A percentile compares a stretch with the other conserved stretches of the same genome.
phyloP scores from a whole-genome alignment of 805 yeast genomes.

The Blastobotrys chiropterorum region DNA sequence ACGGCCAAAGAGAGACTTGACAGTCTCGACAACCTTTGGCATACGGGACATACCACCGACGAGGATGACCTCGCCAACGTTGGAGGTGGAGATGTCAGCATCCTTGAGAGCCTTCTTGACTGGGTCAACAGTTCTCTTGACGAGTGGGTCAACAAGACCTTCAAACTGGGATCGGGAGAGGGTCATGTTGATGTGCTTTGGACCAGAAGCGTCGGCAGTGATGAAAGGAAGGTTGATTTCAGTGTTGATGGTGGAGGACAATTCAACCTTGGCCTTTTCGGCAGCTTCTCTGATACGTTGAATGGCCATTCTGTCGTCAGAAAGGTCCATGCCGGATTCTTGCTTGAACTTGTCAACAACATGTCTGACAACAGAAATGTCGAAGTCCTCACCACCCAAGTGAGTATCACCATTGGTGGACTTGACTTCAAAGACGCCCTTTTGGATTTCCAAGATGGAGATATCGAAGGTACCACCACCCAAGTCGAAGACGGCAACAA shows the following conservation, averaged over 20 bases:
- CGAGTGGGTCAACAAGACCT: slow-evolving; percentile 57
- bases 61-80: slow-evolving; percentile 71
- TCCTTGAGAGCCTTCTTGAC: slow-evolving; percentile 79
- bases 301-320: slow-evolving; percentile 65
- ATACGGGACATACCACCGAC: slow-evolving; percentile 92
- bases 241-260: slow-evolving; percentile 66
- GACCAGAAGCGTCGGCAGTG: slow-evolving; percentile 80
- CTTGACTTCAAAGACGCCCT: slow-evolving; percentile 96
- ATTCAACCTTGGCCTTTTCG: slow-evolving; percentile 84
- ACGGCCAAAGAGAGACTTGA: slow-evolving; percentile 68
- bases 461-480: slow-evolving; percentile 99
- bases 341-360: slow-evolving; percentile 73
- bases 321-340: slow-evolving; percentile 62
- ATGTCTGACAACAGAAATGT: slow-evolving; percentile 78
- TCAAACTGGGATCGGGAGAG: slow-evolving; percentile 64
- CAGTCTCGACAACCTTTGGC: slow-evolving; percentile 81
- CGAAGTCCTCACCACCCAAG: slow-evolving; percentile 90
- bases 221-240: slow-evolving; percentile 78
- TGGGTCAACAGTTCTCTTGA: slow-evolving; percentile 69
- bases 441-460: slow-evolving; percentile 92
- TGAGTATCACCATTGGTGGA: slow-evolving; percentile 96
- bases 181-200: slow-evolving; percentile 70
- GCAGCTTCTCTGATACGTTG: slow-evolving; percentile 86
- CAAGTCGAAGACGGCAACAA: slow-evolving; percentile 92
- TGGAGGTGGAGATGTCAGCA: slow-evolving; percentile 60